phyloP scores from a whole-genome alignment of 2,329 filamentous ascomycete genomes.

The Aspergillus sp. region DNA sequence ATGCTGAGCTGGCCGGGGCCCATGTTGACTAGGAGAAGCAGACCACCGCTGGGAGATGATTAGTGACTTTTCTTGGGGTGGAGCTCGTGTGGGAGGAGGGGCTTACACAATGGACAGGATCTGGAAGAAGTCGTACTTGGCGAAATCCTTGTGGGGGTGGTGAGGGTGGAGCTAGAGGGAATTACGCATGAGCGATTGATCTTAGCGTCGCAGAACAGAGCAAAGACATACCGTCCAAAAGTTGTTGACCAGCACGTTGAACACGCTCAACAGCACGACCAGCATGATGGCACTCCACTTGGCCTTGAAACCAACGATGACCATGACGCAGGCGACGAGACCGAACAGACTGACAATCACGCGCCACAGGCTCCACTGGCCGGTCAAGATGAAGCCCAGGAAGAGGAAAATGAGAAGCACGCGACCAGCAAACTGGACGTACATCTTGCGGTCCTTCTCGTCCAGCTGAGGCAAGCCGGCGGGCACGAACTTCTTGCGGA shows the following conservation, averaged over 20 bases:
- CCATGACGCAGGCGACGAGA: constrained; percentile 92
- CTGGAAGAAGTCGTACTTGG: constrained; percentile 99
- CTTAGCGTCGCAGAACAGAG: background rate
- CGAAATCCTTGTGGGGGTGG: constrained; percentile 99
- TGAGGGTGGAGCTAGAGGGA: constrained; percentile 78
- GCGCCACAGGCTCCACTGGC: constrained; percentile 87
- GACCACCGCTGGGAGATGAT: constrained; percentile 63
- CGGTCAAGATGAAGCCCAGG: constrained; percentile 92
- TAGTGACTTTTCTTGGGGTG: background rate
- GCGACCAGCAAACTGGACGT: constrained; percentile 95
- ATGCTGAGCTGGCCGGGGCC: constrained; percentile 96
- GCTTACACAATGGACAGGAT: constrained; percentile 92
- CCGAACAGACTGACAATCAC: constrained; percentile 81
- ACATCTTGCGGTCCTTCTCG: constrained; percentile 99
- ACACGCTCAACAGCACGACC: constrained; percentile 91
- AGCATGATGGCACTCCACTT: constrained; percentile 97
- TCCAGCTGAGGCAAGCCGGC: constrained; percentile 90
- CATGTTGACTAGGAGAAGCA: constrained; percentile 96
- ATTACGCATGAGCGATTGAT: constrained; percentile 16
- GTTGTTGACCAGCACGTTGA: constrained; percentile 98
- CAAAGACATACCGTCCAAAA: constrained; percentile 87
- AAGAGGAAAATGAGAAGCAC: constrained; percentile 98
- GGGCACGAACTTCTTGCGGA: constrained; percentile 94
- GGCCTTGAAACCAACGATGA: constrained; percentile 98
- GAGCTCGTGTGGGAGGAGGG: background rate